phyloP scores from a whole-genome alignment of 441 rosid genomes.

The Breynia disticha region DNA sequence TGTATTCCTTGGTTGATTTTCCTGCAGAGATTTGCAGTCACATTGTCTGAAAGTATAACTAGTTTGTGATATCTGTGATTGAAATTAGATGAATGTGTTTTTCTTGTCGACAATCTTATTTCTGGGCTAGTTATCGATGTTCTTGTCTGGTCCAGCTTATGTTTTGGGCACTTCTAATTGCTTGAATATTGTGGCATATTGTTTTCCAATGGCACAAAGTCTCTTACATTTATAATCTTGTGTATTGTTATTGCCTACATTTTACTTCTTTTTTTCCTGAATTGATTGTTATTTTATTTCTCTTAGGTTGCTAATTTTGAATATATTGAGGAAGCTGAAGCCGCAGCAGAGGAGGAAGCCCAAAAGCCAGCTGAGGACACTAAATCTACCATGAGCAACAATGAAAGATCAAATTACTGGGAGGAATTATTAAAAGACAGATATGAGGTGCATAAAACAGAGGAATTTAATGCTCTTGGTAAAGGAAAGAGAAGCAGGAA shows the following conservation, averaged over 20 bases:
- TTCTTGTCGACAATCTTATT: not conserved
- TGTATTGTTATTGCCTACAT: not conserved
- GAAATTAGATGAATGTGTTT: too few species aligned
- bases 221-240: too few species aligned
- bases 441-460: constrained; percentile 68
- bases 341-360: constrained; percentile 55
- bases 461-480: constrained; percentile 76
- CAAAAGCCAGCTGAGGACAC: constrained; percentile 51
- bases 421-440: constrained; percentile 83
- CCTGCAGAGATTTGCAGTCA: not conserved
- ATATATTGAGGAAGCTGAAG: constrained; percentile 82
- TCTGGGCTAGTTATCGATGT: not conserved
- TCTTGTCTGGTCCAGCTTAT: too few species aligned
- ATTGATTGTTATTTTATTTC: constrained; percentile 13
- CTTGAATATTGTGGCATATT: too few species aligned
- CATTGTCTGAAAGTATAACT: too few species aligned
- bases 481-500: constrained; percentile 95
- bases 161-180: too few species aligned
- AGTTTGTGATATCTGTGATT: too few species aligned
- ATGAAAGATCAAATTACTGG: constrained; percentile 81
- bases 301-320: constrained; percentile 93
- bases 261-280: constrained; percentile 9
- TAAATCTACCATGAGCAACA: constrained; percentile 35
- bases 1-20: constrained; percentile 8
- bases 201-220: too few species aligned